Conservation (phyloP, 1,139 yeast species). For the Geotrichum histeridarum region DNA sequence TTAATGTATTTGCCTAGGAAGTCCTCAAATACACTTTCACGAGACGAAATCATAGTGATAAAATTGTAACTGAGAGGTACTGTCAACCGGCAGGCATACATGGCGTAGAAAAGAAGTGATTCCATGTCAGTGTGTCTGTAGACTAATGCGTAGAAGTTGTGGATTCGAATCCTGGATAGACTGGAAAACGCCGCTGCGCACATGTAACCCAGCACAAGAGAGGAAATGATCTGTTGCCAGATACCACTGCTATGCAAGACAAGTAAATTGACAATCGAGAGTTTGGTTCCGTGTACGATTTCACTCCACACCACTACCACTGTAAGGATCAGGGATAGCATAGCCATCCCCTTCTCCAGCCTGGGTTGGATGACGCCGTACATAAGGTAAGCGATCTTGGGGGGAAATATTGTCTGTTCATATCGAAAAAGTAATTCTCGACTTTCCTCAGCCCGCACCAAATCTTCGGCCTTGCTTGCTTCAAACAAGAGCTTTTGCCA, state of each 20-base stretch:
- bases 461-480: conserved; percentile 37
- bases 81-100: conserved; percentile 75
- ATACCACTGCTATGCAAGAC: conserved; percentile 35
- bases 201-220: conserved; percentile 59
- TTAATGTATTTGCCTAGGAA: conserved; percentile 75
- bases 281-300: conserved; percentile 60
- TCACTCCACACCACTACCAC: conserved; percentile 65
- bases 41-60: conserved; percentile 55
- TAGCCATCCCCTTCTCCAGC: conserved; percentile 41
- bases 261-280: conserved; percentile 56
- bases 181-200: conserved; percentile 60
- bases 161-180: conserved; percentile 60
- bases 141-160: conserved; percentile 73
- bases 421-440: conserved; percentile 31
- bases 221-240: conserved; percentile 39
- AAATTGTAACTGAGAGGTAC: conserved; percentile 79
- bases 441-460: conserved; percentile 25
- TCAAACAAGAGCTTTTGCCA: conserved; percentile 41
- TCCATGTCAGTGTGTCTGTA: conserved; percentile 64
- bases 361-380: conserved; percentile 47
- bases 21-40: conserved; percentile 42
- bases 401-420: conserved; percentile 35
- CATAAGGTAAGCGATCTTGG: conserved; percentile 40
- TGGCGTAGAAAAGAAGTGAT: conserved; percentile 69
- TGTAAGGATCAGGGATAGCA: conserved; percentile 46